Base-by-base conservation (phyloP, 441 rosid species). In the Eruca vesicaria region DNA sequence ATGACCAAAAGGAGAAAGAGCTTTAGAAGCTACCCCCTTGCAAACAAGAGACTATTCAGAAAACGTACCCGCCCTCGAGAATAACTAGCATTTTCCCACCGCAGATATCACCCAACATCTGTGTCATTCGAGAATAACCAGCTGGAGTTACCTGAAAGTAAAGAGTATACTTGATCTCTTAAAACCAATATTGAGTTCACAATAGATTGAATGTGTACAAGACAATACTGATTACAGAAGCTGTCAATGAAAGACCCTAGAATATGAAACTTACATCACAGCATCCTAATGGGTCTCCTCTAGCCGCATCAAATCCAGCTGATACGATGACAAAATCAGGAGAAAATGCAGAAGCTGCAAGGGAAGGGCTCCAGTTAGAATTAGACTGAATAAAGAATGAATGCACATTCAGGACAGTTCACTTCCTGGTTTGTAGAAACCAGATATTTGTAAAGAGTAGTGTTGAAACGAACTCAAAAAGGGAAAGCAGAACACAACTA, bases 231-330 rank as follows among this genome's bases (percentile, higher is more conserved):
- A 61, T 53, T 66, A 26, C 32, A 62, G 9, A 61, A 68, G 6
- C 63, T 52, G 43, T 60, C 61, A 71, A 35, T 23, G 12, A 15
- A 28, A 32, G 36, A 60, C 15, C 20, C 1, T 63, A 7, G 12
- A 66, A 48, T 55, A 59, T 63, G 66, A 59, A 52, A 57, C 94
- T 86, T 85, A 91, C 99, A 84, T 93, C 97, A 75, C 99, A 96
- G 80, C 98, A 82, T 76, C 99, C 99, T 53, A 96, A 71, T 73
- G 99, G 99, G 83, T 96, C 99, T 63, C 99, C 98, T 81, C 97
- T 88, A 41, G 98, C 99, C 9, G 98, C 98, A 88, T 96, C 99
- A 88, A 93, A 96, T 77, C 99, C 98, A 28, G 98, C 97, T 65
- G 99, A 96, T 78, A 96, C 84, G 86, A 96, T 91, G 79, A 89